Conservation (phyloP, 768 basidiomycete species). For the Phlegmacium glaucopus region DNA sequence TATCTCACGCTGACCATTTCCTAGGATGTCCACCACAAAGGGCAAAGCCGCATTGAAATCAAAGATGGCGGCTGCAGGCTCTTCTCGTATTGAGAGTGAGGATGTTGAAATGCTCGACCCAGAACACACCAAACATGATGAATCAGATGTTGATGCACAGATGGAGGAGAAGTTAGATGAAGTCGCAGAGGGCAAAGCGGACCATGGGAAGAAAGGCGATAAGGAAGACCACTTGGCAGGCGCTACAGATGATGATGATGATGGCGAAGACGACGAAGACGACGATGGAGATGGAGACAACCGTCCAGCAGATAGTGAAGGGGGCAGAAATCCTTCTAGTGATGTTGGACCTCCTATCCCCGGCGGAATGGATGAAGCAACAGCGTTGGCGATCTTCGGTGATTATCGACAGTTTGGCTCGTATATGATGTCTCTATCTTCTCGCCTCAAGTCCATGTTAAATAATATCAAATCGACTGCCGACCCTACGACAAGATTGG, state of each 20-base stretch:
- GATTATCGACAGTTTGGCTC: slow-evolving; percentile 87
- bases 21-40: slow-evolving; percentile 49
- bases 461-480: slow-evolving; percentile 84
- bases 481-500: slow-evolving; percentile 79
- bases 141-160: slow-evolving; percentile 41
- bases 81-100: slow-evolving; percentile 64
- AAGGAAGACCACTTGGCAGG: slow-evolving; percentile 29
- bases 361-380: slow-evolving; percentile 61
- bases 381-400: slow-evolving; percentile 79
- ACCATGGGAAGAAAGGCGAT: slow-evolving; percentile 31
- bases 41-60: slow-evolving; percentile 58
- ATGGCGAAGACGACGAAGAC: slow-evolving; percentile 40
- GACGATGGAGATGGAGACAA: slow-evolving; percentile 50
- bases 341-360: slow-evolving; percentile 40
- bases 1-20: slow-evolving; percentile 10
- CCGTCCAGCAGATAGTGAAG: slow-evolving; percentile 40
- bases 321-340: slow-evolving; percentile 32
- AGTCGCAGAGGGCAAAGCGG: slow-evolving; percentile 18
- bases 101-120: slow-evolving; percentile 78
- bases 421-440: slow-evolving; percentile 88
- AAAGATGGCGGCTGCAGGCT: slow-evolving; percentile 57
- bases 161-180: slow-evolving; percentile 37
- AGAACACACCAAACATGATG: slow-evolving; percentile 41
- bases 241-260: slow-evolving; percentile 27
- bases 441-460: slow-evolving; percentile 86